Evolutionary conservation across 2,329 filamentous ascomycete genomes (phyloP), one percentile per base, ranked within the genome.

Genomic region (Aaosphaeria arxii): DNA sequence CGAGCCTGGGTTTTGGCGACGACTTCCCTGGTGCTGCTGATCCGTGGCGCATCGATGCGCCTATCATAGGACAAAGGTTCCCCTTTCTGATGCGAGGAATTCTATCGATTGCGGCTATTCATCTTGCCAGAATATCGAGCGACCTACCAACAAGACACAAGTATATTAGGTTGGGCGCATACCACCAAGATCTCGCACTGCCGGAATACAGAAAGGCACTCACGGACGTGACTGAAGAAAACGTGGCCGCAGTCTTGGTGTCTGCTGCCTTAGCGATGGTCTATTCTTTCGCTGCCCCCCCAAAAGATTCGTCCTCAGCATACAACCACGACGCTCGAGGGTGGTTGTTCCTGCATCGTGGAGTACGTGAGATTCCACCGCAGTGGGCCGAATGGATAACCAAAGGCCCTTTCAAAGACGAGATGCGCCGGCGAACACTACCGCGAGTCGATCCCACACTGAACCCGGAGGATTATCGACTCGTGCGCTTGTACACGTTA

Each of bases 21-120:
- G 44, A 43, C 1, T 51, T 48, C 38, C 29, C 35, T 11, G 50
- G 47, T 1, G 49, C 47, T 24, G 42, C 39, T 6, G 43, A 53
- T 5, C 56, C 54, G 4, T 59, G 56, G 56, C 47, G 46, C 30
- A 38, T 52, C 11, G 47, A 57, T 6, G 33, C 54, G 7, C 55
- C 55, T 3, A 44, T 53, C 9, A 30, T 54, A 5, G 54, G 44
- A 30, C 54, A 57, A 38, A 45, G 50, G 7, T 49, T 44, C 32
- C 51, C 50, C 6, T 60, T 58, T 42, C 47, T 60, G 43, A 55
- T 60, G 56, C 49, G 57, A 31, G 56, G 54, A 1, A 51, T 60
- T 7, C 48, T 58, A 2, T 54, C 57, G 1, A 36, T 57, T 3
- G 50, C 54, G 6, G 52, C 57, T 5, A 42, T 58, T 1, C 57